Percentiles rank a stretch among this genome's conserved stretches.
These are phyloP conservation scores for Isoetes taiwanensis DNA, from an alignment of 75 land plant species.

Conservation along the genomic window DNA sequence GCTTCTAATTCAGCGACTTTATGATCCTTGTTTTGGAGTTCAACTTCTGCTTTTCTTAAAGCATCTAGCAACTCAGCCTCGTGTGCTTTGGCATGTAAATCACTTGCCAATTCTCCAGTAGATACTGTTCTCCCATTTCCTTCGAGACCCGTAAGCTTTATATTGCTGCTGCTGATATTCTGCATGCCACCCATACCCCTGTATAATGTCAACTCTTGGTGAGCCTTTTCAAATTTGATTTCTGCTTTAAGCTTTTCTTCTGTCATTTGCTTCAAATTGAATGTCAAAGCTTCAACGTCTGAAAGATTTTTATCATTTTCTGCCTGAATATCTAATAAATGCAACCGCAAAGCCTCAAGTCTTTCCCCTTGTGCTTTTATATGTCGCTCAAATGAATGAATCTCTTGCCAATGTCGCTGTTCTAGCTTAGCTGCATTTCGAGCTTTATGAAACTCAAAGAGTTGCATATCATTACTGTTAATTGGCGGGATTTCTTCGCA, in stretches of 20 bases:
- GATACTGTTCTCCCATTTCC: conserved; percentile 24
- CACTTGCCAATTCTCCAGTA: conserved; percentile 18
- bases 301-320: conserved; percentile 37
- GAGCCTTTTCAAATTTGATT: conserved; percentile 21
- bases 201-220: conserved; percentile 28
- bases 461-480: conserved; percentile 6
- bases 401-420: conserved; percentile 45
- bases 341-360: conserved; percentile 43
- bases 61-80: too few relatives aligned
- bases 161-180: conserved; percentile 1
- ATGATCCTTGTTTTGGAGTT: conserved; percentile 9
- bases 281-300: conserved; percentile 29
- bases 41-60: conserved; percentile 1
- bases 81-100: conserved; percentile 8
- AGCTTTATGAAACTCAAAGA: conserved; percentile 36
- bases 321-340: conserved; percentile 40
- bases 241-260: conserved; percentile 38
- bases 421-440: conserved; percentile 32
- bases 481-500: conserved; percentile 20
- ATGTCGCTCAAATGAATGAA: conserved; percentile 71
- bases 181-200: conserved; percentile 2
- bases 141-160: conserved; percentile 26
- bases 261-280: conserved; percentile 22
- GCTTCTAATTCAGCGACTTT: conserved; percentile 1
- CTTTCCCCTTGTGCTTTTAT: conserved; percentile 65